phyloP scores from a whole-genome alignment of 495 filamentous ascomycete species.

The Penicilliopsis zonata region DNA sequence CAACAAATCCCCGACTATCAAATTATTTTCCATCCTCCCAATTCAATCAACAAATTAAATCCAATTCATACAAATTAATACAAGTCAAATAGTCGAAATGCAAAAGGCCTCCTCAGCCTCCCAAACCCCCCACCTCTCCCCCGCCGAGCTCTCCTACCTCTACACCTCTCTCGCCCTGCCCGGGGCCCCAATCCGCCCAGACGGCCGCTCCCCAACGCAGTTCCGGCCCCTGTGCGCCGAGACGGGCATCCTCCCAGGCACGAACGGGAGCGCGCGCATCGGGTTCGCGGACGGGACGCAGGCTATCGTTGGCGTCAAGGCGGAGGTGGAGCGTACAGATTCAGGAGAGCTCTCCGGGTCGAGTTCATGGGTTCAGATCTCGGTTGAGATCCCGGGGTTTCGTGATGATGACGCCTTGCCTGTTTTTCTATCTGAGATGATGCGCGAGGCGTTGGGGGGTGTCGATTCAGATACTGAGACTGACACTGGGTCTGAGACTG shows the following conservation, averaged over 20 bases:
- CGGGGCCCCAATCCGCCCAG: constrained; percentile 75
- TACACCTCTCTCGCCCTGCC: constrained; percentile 71
- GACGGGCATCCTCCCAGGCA: constrained; percentile 72
- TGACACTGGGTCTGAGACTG: constrained; percentile 36
- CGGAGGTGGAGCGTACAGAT: constrained; percentile 67
- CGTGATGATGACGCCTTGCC: constrained; percentile 86
- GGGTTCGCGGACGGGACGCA: constrained; percentile 93
- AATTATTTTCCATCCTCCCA: constrained; percentile 25
- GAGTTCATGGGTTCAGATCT: constrained; percentile 65
- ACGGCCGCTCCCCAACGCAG: constrained; percentile 68
- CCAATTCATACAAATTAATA: background rate
- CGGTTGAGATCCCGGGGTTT: constrained; percentile 73
- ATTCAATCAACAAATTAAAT: constrained; percentile 5
- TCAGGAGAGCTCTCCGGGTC: constrained; percentile 13
- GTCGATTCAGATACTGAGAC: constrained; percentile 9
- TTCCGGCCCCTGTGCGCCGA: constrained; percentile 89
- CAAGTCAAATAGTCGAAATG: too few relatives aligned
- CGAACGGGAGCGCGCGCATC: constrained; percentile 85
- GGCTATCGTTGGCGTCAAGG: constrained; percentile 89
- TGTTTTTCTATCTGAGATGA: constrained; percentile 74
- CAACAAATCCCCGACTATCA: constrained; percentile 15
- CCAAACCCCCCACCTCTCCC: constrained; percentile 59
- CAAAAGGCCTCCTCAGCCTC: constrained; percentile 34
- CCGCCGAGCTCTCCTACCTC: constrained; percentile 92
- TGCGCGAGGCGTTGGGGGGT: constrained; percentile 77